Conservation (phyloP, 176 grass and related monocot species). For the Echinochloa phyllopogon region DNA sequence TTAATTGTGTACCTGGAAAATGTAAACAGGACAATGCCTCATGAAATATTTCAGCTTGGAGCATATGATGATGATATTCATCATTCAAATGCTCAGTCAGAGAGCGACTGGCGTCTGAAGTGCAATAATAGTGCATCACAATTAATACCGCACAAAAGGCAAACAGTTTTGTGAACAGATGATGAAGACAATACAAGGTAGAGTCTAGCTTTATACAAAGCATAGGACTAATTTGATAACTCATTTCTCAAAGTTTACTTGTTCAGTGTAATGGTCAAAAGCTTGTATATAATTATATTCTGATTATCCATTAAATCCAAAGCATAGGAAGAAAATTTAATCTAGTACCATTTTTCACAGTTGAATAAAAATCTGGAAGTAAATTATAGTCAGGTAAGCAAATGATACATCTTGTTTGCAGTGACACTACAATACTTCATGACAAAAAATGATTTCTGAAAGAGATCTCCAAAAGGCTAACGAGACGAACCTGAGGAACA, state of each 20-base stretch:
- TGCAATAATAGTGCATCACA: conserved; percentile 13
- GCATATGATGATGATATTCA: conserved; percentile 73
- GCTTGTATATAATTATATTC: conserved; percentile 8
- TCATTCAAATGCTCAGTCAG: conserved; percentile 76
- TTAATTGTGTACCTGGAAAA: conserved; percentile 47
- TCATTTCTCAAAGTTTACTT: neutral
- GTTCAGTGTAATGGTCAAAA: neutral
- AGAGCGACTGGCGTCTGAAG: conserved; percentile 60
- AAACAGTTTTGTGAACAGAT: neutral
- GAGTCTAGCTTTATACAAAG: conserved; percentile 12
- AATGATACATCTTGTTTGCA: neutral
- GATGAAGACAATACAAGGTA: neutral
- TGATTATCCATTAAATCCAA: neutral
- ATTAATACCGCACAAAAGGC: conserved; percentile 9
- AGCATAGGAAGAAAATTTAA: conserved; percentile 2
- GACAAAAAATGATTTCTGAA: conserved; percentile 25
- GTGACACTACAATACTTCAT: conserved; percentile 5
- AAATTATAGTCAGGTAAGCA: neutral
- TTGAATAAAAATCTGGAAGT: neutral
- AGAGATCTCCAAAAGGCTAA: conserved; percentile 5
- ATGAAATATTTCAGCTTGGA: conserved; percentile 79
- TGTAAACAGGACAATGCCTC: conserved; percentile 71
- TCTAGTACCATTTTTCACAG: neutral
- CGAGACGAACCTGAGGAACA: conserved; percentile 77
- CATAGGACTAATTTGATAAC: neutral